phyloP scores from a whole-genome alignment of 2,329 filamentous ascomycete genomes.

The Clonostachys solani region DNA sequence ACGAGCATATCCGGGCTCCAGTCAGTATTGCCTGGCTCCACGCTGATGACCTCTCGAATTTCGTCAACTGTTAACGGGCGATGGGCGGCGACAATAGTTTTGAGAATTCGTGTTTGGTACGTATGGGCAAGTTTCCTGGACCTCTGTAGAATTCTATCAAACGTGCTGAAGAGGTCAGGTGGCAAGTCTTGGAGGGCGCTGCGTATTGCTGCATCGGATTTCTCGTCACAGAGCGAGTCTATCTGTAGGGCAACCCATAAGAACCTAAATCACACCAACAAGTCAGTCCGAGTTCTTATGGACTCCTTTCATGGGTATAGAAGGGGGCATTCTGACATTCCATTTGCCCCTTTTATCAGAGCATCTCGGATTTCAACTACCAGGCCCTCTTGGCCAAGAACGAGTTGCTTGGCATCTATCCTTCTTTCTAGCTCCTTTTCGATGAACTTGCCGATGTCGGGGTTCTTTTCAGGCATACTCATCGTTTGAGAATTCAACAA shows the following conservation, averaged over 20 bases:
- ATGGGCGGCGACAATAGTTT: constrained; percentile 19
- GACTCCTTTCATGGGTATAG: too few relatives aligned
- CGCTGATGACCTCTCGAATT: constrained; percentile 30
- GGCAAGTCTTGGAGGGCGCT: constrained; percentile 22
- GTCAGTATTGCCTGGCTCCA: constrained; percentile 18
- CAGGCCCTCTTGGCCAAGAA: not conserved
- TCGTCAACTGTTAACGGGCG: constrained; percentile 23
- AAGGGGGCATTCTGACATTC: constrained; percentile 12
- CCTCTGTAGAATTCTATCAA: constrained; percentile 18
- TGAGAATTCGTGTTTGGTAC: constrained; percentile 18
- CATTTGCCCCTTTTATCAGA: constrained; percentile 17
- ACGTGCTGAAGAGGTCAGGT: constrained; percentile 19
- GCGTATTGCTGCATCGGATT: constrained; percentile 27
- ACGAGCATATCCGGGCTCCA: constrained; percentile 12
- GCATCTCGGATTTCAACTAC: constrained; percentile 5
- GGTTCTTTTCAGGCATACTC: not conserved
- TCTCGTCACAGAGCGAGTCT: constrained; percentile 20
- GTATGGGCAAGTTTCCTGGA: constrained; percentile 1
- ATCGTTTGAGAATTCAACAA: not conserved
- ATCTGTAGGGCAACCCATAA: constrained; percentile 29
- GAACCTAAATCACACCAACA: constrained; percentile 13
- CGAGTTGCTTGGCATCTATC: not conserved
- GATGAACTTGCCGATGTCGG: not conserved
- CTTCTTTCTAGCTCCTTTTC: not conserved
- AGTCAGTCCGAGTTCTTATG: not conserved